Percentiles rank a stretch among this genome's conserved stretches.
phyloP scores from a whole-genome alignment of 805 yeast species.

The Ogataea pignaliae region DNA sequence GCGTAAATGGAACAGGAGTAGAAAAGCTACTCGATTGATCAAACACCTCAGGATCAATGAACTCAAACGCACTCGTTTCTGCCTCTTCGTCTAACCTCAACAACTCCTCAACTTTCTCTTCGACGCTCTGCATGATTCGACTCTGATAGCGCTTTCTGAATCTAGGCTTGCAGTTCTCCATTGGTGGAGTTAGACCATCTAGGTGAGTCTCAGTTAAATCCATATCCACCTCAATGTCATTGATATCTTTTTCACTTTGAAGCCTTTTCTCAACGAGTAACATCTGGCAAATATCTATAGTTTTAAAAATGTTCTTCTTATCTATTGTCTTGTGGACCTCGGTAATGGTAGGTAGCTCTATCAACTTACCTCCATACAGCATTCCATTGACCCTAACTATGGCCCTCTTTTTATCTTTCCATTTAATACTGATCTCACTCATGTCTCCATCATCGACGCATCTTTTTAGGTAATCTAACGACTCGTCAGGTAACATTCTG shows the following conservation, averaged over 20 bases:
- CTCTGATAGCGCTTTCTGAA: constrained; percentile 68
- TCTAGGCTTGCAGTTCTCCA: constrained; percentile 65
- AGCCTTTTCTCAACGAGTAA: constrained; percentile 62
- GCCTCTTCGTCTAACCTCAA: constrained; percentile 77
- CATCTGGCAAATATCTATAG: constrained; percentile 83
- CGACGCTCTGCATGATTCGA: constrained; percentile 71
- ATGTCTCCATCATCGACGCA: constrained; percentile 76
- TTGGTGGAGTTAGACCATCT: constrained; percentile 85
- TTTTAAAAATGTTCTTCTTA: constrained; percentile 80
- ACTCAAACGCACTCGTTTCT: constrained; percentile 71
- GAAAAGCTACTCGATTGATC: constrained; percentile 32
- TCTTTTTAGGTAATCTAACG: constrained; percentile 66
- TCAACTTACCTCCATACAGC: constrained; percentile 74
- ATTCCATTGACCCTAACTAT: constrained; percentile 65
- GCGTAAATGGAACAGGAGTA: constrained; percentile 17
- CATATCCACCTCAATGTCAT: constrained; percentile 38
- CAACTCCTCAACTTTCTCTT: constrained; percentile 71
- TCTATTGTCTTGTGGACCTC: constrained; percentile 90
- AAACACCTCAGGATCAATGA: constrained; percentile 51
- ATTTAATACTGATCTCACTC: constrained; percentile 66
- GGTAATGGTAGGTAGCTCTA: constrained; percentile 84
- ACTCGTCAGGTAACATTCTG: constrained; percentile 65
- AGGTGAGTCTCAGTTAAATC: constrained; percentile 42
- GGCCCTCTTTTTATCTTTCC: constrained; percentile 81
- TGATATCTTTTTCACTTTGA: constrained; percentile 40